A percentile compares a stretch with the other conserved stretches of the same genome.
phyloP scores from a whole-genome alignment of 148 eudicot genomes.

The Mesembryanthemum crystallinum region DNA sequence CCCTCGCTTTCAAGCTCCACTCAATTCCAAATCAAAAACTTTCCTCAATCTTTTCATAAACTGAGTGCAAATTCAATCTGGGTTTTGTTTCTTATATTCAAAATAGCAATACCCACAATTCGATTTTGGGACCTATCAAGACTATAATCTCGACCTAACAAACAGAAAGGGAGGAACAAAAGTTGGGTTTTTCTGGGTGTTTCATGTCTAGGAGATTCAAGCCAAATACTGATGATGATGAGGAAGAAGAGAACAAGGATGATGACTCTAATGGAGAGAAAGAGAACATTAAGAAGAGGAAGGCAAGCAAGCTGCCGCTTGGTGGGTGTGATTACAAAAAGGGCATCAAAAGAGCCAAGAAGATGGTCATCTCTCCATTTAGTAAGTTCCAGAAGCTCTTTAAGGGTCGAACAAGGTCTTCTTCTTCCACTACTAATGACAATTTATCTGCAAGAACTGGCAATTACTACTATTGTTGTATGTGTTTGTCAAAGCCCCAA shows the following conservation, averaged over 20 bases:
- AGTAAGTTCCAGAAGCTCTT: constrained; percentile 21
- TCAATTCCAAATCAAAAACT: not conserved
- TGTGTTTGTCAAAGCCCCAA: constrained; percentile 40
- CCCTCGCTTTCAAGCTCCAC: not conserved
- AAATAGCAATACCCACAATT: not conserved
- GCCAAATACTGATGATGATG: constrained; percentile 8
- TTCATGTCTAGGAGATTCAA: constrained; percentile 28
- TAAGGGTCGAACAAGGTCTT: constrained; percentile 13
- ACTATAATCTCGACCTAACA: too few species aligned
- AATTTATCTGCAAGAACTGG: constrained; percentile 23
- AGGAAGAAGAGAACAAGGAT: not conserved
- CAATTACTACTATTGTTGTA: constrained; percentile 33
- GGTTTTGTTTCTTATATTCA: not conserved
- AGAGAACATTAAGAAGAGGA: not conserved
- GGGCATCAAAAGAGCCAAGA: constrained; percentile 35
- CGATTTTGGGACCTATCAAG: not conserved
- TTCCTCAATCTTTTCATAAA: not conserved
- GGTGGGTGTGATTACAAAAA: constrained; percentile 27
- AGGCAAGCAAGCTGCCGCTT: constrained; percentile 6
- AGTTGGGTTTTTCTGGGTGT: constrained; percentile 11
- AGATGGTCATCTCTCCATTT: constrained; percentile 27
- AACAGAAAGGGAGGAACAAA: not conserved
- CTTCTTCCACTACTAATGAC: constrained; percentile 1
- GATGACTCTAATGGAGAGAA: not conserved
- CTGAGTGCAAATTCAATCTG: not conserved